Evolutionary conservation across 352 stramenopile species (phyloP), one percentile per base, ranked within the genome.

Genomic region (Phytophthora sp.): DNA sequence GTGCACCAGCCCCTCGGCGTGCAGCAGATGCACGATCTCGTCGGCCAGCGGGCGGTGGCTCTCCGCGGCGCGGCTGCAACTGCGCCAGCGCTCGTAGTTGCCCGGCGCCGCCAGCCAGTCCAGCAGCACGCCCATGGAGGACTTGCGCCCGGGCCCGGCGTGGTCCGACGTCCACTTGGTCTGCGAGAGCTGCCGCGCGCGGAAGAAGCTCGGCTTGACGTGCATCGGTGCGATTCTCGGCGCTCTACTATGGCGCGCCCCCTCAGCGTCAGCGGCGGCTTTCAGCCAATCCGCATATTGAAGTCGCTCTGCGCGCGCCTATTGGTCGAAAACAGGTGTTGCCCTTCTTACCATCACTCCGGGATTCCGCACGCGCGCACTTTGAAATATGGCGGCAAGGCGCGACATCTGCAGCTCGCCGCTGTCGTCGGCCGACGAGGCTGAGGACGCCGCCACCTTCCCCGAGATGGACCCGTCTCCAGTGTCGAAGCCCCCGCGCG

Each of bases 121-220:
- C 27, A 87, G 61, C 26, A 87, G 32, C n/a, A 87, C 61, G 10
- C 69, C 68, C 59, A 86, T 78, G 20, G 77, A 86, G 2, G 74
- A 82, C 53, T 78, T 77, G 10, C 72, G 60, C 9, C 65, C 59
- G 1, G 30, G n/a, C 1, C 38, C 54, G 26, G 54, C 32, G 55
- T 75, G 62, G 52, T 80, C 72, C 17, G 59, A 61, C 15, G 60
- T 48, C 72, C 72, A 80, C 21, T 59, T 63, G 27, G 34, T 50
- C 13, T 41, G 38, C 45, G 44, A 12, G 4, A n/a, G 9, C 37
- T 50, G 57, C 31, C 64, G 64, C 58, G 57, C 39, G 1, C 64
- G 63, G 31, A 72, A 59, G 63, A 72, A 72, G 38, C 43, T 56
- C 35, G 57, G 51, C 64, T 72, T 72, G 20, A 72, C 58, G 34